Evolutionary conservation across 495 filamentous ascomycete genomes (phyloP).

Genomic region (Halenospora varia): DNA sequence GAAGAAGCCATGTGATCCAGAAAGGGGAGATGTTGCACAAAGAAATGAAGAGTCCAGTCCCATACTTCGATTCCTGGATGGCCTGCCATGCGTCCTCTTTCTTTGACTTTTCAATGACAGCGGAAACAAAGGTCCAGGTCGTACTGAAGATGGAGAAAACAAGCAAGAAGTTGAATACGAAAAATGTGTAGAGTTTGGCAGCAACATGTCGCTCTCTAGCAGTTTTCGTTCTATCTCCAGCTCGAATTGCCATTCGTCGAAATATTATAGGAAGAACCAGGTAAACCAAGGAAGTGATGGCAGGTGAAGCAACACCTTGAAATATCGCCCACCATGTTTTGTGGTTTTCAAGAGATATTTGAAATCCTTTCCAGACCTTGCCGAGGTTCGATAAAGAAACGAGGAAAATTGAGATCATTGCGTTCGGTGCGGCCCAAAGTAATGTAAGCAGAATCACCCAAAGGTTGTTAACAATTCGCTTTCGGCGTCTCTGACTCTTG

Average conservation of each 20-base stretch:
- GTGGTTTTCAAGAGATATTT: constrained; percentile 55
- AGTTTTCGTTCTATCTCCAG: constrained; percentile 87
- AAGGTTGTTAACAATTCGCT: constrained; percentile 70
- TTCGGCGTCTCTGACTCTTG: constrained; percentile 61
- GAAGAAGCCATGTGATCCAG: constrained; percentile 90
- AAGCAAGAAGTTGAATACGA: constrained; percentile 94
- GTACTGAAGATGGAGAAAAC: constrained; percentile 88
- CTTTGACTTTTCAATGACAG: constrained; percentile 53
- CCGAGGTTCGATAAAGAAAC: constrained; percentile 79
- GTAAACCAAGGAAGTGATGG: constrained; percentile 84
- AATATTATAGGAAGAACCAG: constrained; percentile 87
- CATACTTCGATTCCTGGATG: constrained; percentile 58
- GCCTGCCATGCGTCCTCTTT: constrained; percentile 61
- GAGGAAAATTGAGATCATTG: constrained; percentile 89
- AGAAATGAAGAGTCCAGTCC: constrained; percentile 55
- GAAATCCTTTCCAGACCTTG: constrained; percentile 74
- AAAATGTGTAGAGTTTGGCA: constrained; percentile 89
- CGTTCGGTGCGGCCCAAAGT: constrained; percentile 93
- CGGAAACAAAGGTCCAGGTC: constrained; percentile 65
- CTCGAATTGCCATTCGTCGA: constrained; percentile 70
- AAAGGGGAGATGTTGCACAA: constrained; percentile 80
- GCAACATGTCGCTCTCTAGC: constrained; percentile 91
- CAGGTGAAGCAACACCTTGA: constrained; percentile 92
- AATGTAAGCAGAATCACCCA: constrained; percentile 80
- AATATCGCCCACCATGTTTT: constrained; percentile 74